phyloP scores from a whole-genome alignment of 495 filamentous ascomycete genomes.

The Penicillium silybi region DNA sequence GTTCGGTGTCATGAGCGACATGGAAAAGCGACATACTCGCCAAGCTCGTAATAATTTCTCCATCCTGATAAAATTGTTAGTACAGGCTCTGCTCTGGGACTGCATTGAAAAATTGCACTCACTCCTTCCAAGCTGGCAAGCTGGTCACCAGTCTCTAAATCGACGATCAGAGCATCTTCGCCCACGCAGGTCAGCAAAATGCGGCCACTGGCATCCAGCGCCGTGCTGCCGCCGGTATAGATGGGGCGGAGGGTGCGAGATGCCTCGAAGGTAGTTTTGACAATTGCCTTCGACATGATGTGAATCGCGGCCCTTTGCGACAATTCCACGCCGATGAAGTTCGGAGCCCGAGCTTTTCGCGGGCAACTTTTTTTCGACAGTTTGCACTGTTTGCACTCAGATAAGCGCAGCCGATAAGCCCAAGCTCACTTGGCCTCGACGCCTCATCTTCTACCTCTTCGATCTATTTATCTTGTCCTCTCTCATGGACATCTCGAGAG shows the following conservation, averaged over 20 bases:
- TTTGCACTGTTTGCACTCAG: slow-evolving; percentile 41
- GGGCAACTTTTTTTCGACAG: slow-evolving; percentile 38
- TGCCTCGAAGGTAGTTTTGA: slow-evolving; percentile 85
- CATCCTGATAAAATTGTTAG: slow-evolving; percentile 62
- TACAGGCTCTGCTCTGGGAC: neutral
- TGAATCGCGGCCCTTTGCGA: slow-evolving; percentile 17
- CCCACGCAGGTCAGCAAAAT: slow-evolving; percentile 82
- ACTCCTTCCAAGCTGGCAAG: slow-evolving; percentile 88
- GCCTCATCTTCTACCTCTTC: neutral
- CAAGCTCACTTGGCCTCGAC: neutral
- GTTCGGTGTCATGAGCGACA: neutral
- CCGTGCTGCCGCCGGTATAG: slow-evolving; percentile 85
- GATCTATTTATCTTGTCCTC: neutral
- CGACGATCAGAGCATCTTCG: slow-evolving; percentile 85
- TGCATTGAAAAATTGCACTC: slow-evolving; percentile 25
- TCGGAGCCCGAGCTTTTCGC: neutral
- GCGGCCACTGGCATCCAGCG: slow-evolving; percentile 74
- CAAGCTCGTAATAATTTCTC: slow-evolving; percentile 83
- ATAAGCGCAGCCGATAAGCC: slow-evolving; percentile 1
- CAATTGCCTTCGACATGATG: slow-evolving; percentile 45
- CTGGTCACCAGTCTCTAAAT: slow-evolving; percentile 77
- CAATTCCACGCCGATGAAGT: slow-evolving; percentile 15
- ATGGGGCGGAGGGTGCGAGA: slow-evolving; percentile 81
- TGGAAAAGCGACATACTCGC: slow-evolving; percentile 52
- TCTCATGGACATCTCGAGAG: neutral